Evolutionary conservation across 495 filamentous ascomycete species (phyloP).

Genomic region (Niebla homalea): DNA sequence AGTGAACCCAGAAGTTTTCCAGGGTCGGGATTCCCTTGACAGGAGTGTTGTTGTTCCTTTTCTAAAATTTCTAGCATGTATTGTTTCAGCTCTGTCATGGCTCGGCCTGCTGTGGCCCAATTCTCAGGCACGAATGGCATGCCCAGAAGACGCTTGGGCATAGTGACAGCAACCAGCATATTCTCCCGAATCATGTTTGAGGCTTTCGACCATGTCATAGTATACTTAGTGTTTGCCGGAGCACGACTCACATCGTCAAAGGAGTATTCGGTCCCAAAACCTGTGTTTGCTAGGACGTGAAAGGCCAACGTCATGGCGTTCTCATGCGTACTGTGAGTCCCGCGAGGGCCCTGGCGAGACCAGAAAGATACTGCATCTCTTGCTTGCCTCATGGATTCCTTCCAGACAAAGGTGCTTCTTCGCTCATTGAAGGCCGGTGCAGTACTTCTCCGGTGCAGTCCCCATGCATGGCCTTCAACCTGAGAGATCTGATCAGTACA

Average conservation of each 20-base stretch:
- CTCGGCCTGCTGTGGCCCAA: too few relatives aligned
- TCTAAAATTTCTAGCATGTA: slow-evolving; percentile 15
- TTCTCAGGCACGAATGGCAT: slow-evolving; percentile 18
- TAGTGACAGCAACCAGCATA: slow-evolving; percentile 19
- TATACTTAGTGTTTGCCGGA: slow-evolving; percentile 1
- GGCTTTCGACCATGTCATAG: slow-evolving; percentile 20
- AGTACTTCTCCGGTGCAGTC: slow-evolving; percentile 24
- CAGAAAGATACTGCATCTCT: slow-evolving; percentile 12
- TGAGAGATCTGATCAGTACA: not conserved
- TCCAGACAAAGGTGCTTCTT: slow-evolving; percentile 24
- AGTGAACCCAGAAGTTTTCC: slow-evolving; percentile 11
- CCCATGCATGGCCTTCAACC: slow-evolving; percentile 16
- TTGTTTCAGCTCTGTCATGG: slow-evolving; percentile 8
- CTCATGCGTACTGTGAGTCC: slow-evolving; percentile 9
- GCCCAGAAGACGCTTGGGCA: slow-evolving; percentile 16
- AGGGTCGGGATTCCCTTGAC: slow-evolving; percentile 4
- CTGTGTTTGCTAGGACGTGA: slow-evolving; percentile 25
- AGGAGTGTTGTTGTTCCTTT: slow-evolving; percentile 4
- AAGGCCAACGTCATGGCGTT: slow-evolving; percentile 22
- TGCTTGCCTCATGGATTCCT: slow-evolving; percentile 20
- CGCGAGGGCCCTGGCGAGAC: not conserved
- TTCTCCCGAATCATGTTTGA: slow-evolving; percentile 15
- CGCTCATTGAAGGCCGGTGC: slow-evolving; percentile 25
- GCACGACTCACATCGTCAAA: slow-evolving; percentile 18
- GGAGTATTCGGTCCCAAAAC: slow-evolving; percentile 18